Evolutionary conservation across 768 basidiomycete species (phyloP).

Genomic region (Podaxis carcinomalis): DNA sequence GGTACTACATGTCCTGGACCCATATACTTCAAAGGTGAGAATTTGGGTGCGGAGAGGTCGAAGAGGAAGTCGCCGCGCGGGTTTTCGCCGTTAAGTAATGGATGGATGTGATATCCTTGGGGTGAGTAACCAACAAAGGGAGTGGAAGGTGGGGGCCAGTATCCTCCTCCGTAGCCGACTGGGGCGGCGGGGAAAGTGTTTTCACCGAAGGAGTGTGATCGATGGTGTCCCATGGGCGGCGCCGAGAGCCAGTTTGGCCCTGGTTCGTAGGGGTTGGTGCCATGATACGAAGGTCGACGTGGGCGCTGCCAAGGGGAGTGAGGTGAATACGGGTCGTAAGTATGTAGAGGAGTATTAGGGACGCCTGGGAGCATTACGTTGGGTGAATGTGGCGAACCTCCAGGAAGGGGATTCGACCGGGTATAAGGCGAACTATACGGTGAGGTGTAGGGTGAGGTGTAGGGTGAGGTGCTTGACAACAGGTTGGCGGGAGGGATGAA

Average conservation of each 20-base stretch:
- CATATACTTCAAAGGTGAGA: constrained; percentile 37
- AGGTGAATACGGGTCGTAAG: neutral
- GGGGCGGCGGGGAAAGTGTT: neutral
- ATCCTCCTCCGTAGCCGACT: neutral
- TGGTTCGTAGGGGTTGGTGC: neutral
- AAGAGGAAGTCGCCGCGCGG: constrained; percentile 45
- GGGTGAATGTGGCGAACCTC: neutral
- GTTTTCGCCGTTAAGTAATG: constrained; percentile 49
- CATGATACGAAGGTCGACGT: neutral
- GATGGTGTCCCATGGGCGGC: neutral
- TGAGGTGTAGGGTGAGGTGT: neutral
- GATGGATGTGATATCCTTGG: constrained; percentile 34
- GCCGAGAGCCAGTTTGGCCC: neutral
- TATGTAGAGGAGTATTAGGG: neutral
- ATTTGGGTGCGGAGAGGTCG: constrained; percentile 47
- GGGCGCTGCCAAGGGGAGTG: neutral
- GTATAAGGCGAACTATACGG: constrained; percentile 3
- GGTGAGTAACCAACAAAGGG: constrained; percentile 3
- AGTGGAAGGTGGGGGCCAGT: neutral
- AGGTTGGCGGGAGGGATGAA: constrained; percentile 4
- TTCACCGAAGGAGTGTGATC: neutral
- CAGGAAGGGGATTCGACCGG: neutral
- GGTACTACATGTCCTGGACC: constrained; percentile 31
- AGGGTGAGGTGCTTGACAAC: neutral
- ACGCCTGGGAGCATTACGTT: neutral